Conservation (phyloP, 257 asterid species). For the Ballota nigra region DNA sequence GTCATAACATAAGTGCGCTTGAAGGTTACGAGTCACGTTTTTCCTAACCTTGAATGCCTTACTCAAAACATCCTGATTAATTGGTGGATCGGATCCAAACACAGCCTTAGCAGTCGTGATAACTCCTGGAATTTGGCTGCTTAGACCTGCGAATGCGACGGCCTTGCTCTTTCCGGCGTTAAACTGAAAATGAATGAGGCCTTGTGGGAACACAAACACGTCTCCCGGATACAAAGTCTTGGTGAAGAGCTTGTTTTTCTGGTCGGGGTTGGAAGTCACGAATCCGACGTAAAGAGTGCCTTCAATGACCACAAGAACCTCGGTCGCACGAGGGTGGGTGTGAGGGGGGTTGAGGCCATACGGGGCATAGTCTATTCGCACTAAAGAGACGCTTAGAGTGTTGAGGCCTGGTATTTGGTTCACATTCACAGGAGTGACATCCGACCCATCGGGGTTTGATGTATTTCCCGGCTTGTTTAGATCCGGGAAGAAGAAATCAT, state of each 20-base stretch:
- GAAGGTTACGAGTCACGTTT: not conserved
- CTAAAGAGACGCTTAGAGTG: slow-evolving; percentile 4
- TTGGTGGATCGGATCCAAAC: not conserved
- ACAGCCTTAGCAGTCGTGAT: not conserved
- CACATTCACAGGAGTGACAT: not conserved
- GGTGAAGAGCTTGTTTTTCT: not conserved
- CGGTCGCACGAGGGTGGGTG: not conserved
- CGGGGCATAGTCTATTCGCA: not conserved
- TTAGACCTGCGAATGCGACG: not conserved
- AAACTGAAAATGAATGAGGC: not conserved
- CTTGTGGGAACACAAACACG: not conserved
- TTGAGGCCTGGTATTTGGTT: slow-evolving; percentile 7
- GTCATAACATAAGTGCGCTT: slow-evolving; percentile 1
- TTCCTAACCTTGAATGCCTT: not conserved
- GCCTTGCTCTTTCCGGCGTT: not conserved
- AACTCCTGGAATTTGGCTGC: not conserved
- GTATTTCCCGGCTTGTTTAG: not conserved
- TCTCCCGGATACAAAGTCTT: not conserved
- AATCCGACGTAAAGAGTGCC: not conserved
- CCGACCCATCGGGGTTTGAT: not conserved
- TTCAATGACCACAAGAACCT: not conserved
- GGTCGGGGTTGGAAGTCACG: not conserved
- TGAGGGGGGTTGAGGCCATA: not conserved
- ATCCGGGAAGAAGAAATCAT: not conserved
- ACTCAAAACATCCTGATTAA: not conserved